Evolutionary conservation across 2,329 filamentous ascomycete genomes (phyloP).

Genomic region (Plectosphaerella plurivora): DNA sequence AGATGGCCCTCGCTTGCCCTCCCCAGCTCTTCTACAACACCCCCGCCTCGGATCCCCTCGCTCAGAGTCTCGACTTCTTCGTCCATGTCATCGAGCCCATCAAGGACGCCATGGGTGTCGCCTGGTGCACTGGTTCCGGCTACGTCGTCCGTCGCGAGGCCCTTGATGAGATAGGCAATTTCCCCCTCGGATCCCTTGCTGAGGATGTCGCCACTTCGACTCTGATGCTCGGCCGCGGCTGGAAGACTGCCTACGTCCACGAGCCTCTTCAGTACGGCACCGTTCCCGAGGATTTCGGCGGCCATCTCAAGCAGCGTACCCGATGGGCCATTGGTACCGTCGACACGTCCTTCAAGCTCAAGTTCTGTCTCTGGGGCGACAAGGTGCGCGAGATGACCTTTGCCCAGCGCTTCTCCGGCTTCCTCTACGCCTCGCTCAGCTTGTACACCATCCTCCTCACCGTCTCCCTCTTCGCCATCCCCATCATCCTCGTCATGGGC

Average conservation of each 20-base stretch:
- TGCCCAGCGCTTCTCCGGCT: slow-evolving; percentile 55
- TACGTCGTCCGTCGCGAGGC: slow-evolving; percentile 56
- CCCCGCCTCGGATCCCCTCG: slow-evolving; percentile 52
- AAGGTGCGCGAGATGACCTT: slow-evolving; percentile 47
- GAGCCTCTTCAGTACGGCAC: slow-evolving; percentile 57
- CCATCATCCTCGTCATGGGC: slow-evolving; percentile 53
- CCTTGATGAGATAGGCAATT: slow-evolving; percentile 57
- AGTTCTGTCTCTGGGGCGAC: slow-evolving; percentile 54
- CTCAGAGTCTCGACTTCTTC: slow-evolving; percentile 55
- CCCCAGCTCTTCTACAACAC: slow-evolving; percentile 62
- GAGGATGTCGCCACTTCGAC: slow-evolving; percentile 59
- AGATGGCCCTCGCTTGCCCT: slow-evolving; percentile 55
- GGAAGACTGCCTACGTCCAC: slow-evolving; percentile 57
- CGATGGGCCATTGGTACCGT: slow-evolving; percentile 53
- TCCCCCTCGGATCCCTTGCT: slow-evolving; percentile 53
- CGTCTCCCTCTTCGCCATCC: slow-evolving; percentile 53
- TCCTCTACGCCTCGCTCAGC: slow-evolving; percentile 50
- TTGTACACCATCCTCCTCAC: slow-evolving; percentile 52
- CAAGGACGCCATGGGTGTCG: slow-evolving; percentile 47
- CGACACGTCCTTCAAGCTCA: slow-evolving; percentile 55
- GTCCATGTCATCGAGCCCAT: slow-evolving; percentile 48
- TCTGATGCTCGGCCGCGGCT: slow-evolving; percentile 54
- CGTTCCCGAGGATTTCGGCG: slow-evolving; percentile 51
- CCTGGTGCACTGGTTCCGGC: slow-evolving; percentile 63
- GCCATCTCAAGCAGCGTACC: slow-evolving; percentile 53